Conservation (phyloP, 2,329 filamentous ascomycete species). For the Calonectria pauciramosa region DNA sequence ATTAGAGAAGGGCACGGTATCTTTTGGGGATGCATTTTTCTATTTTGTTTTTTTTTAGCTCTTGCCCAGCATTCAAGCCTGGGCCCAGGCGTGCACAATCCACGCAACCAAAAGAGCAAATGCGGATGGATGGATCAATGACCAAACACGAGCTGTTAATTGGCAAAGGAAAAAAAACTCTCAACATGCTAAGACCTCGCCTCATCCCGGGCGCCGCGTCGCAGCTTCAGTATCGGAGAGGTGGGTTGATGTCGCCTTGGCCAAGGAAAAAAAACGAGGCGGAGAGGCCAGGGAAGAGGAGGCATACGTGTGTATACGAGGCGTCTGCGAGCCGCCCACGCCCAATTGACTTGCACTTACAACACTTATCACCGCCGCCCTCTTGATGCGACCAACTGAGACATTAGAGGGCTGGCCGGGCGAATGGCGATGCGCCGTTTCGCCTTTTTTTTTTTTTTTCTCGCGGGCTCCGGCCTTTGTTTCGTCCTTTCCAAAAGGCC, state of each 20-base stretch:
- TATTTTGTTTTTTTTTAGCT: not conserved
- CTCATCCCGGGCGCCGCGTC: not conserved
- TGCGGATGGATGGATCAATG: not conserved
- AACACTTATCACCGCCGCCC: not conserved
- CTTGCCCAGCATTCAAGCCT: not conserved
- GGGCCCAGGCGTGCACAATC: not conserved
- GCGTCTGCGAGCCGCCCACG: not conserved
- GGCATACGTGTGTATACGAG: conserved; percentile 6
- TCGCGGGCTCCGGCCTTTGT: not conserved
- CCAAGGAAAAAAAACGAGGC: conserved; percentile 10
- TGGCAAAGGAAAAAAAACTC: not conserved
- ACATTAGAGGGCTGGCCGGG: not conserved
- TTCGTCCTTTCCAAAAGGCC: conserved; percentile 11
- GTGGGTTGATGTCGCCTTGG: not conserved
- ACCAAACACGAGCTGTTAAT: conserved; percentile 7
- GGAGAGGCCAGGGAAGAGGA: not conserved
- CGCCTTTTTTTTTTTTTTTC: no score
- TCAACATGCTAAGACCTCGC: not conserved
- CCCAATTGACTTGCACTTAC: conserved; percentile 5
- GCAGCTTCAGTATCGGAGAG: conserved; percentile 2
- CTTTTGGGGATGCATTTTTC: no score
- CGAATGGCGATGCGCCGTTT: not conserved
- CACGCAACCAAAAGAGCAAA: not conserved
- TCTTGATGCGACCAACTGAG: conserved; percentile 3
- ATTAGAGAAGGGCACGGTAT: not conserved